Evolutionary conservation across 305 asterid genomes (phyloP).

Genomic region (Fraxinus albicans): DNA sequence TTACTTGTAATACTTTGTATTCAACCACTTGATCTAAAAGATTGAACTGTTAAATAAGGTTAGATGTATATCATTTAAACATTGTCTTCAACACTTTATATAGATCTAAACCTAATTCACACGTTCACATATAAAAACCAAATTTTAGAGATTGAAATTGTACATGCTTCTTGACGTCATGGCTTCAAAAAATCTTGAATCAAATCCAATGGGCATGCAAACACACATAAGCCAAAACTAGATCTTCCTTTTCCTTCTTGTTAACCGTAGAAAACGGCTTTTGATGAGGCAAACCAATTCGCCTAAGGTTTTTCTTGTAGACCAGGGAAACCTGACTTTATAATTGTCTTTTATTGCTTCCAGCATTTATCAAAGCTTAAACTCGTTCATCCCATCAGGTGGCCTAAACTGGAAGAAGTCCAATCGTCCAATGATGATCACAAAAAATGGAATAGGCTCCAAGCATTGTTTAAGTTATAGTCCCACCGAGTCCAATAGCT

Average conservation of each 20-base stretch:
- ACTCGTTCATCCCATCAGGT: not conserved
- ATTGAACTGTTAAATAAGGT: not conserved
- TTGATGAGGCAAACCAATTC: not conserved
- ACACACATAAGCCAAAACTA: not conserved
- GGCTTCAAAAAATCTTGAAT: not conserved
- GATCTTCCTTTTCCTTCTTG: not conserved
- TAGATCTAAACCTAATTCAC: not conserved
- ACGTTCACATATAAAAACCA: not conserved
- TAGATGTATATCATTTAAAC: not conserved
- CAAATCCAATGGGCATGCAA: not conserved
- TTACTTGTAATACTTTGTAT: not conserved
- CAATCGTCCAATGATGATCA: not conserved
- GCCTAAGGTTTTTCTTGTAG: not conserved
- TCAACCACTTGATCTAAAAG: not conserved
- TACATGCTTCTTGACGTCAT: not conserved
- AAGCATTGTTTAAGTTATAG: not conserved
- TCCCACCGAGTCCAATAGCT: not conserved
- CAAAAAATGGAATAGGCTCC: not conserved
- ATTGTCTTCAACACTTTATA: not conserved
- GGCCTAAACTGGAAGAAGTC: not conserved
- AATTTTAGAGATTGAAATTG: not conserved
- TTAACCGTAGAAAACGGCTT: not conserved
- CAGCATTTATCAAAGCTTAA: not conserved
- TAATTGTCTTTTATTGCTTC: not conserved
- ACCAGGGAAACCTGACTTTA: not conserved